Percentiles rank a stretch among this genome's conserved stretches.
Conservation (phyloP, 2,329 filamentous ascomycete species). For the Ophiostoma ulmi region DNA sequence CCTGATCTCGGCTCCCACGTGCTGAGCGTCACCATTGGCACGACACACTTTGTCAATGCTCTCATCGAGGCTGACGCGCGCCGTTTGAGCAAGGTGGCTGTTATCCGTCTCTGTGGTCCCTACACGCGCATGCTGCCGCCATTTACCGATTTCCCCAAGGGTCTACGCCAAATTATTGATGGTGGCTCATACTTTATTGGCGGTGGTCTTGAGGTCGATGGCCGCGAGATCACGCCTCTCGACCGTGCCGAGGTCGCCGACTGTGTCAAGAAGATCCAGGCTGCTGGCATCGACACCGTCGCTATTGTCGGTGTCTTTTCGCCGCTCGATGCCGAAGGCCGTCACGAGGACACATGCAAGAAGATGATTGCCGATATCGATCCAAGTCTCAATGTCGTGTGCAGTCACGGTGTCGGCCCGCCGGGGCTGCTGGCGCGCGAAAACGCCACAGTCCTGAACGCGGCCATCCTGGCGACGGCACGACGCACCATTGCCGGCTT, state of each 20-base stretch:
- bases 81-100: constrained; percentile 32
- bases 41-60: constrained; percentile 22
- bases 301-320: constrained; percentile 55
- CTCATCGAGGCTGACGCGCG: constrained; percentile 25
- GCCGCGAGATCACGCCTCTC: constrained; percentile 42
- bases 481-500: constrained; percentile 44
- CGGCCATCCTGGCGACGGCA: constrained; percentile 45
- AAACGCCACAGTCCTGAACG: constrained; percentile 51
- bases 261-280: constrained; percentile 28
- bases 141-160: constrained; percentile 9
- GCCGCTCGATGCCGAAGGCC: constrained; percentile 50
- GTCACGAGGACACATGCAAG: constrained; percentile 48
- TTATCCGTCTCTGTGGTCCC: constrained; percentile 32
- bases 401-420: constrained; percentile 34
- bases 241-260: constrained; percentile 36
- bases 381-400: constrained; percentile 31
- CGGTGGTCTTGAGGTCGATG: constrained; percentile 51
- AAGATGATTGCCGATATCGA: constrained; percentile 45
- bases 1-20: constrained; percentile 17
- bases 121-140: constrained; percentile 13
- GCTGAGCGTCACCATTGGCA: constrained; percentile 27
- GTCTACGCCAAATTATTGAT: constrained; percentile 38
- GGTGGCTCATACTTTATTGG: constrained; percentile 45
- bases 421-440: constrained; percentile 45
- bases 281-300: constrained; percentile 38